Base-by-base conservation (phyloP, 441 rosid species). In the Gossypium schwendimanii region DNA sequence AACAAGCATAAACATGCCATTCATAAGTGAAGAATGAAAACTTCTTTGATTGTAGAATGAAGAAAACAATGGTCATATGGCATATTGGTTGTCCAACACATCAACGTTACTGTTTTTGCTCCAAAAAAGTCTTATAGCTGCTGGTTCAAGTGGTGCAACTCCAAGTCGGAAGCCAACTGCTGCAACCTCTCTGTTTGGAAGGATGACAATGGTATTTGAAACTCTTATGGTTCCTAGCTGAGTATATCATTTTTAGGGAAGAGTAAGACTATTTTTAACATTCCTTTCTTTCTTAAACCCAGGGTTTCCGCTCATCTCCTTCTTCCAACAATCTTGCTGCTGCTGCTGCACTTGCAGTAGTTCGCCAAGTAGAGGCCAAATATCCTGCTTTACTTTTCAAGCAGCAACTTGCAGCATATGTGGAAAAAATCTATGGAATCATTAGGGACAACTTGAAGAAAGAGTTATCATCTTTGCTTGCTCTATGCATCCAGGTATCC, bases 321-420 rank as follows among this genome's bases (percentile, higher is more conserved):
- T 87, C 96, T 70, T 90, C 98, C 3, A 70, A 89, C 79, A 84
- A 81, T 68, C 91, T 95, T 76, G 84, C 92, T 66, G 91, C 87
- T 44, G 94, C 93, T 70, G 90, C 92, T 73, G 88, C 87, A 63
- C 75, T 80, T 23, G 86, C 91, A 21, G 90, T 91, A 54, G 86
- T 91, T 66, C 90, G 91, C 63, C 94, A 91, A 9, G 96, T 96
- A 50, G 99, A 96, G 80, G 97, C 99, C 21, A 96, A 92, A 79
- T 93, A 96, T 75, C 98, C 99, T 39, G 99, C 99, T 75, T 85
- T 96, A 87, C 98, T 96, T 81, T 96, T 96, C 84, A 91, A 86
- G 81, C 97, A 96, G 83, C 99, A 96, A 80, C 93, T 96, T 63
- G 97, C 99, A 6, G 98, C 98, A 12, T 96, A 92, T 69, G 95